These are phyloP conservation scores for Aspergillus tubingensis DNA, from an alignment of 2,329 filamentous ascomycete species.

Conservation along the genomic window DNA sequence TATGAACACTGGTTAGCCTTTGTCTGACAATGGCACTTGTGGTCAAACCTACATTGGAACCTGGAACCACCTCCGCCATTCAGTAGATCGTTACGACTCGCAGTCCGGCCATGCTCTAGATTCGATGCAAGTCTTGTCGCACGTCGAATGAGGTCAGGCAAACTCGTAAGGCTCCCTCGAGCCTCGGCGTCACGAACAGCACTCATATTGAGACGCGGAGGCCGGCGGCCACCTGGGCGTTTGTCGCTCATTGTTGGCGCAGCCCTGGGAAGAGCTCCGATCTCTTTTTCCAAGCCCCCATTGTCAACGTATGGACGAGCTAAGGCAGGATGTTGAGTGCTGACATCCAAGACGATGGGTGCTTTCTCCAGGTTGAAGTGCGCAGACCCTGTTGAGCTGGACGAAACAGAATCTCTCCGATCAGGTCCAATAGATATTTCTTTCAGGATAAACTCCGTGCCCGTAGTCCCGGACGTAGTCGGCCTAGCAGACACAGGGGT, in stretches of 20 bases:
- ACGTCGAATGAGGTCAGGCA: constrained; percentile 85
- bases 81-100: constrained; percentile 57
- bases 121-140: constrained; percentile 85
- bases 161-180: constrained; percentile 84
- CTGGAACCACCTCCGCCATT: constrained; percentile 33
- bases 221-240: constrained; percentile 47
- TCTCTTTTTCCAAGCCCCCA: constrained; percentile 27
- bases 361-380: constrained; percentile 38
- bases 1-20: constrained; percentile 4
- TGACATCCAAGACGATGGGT: constrained; percentile 28
- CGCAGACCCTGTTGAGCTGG: constrained; percentile 17
- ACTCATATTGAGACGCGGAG: constrained; percentile 78
- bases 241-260: constrained; percentile 44
- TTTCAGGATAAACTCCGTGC: constrained; percentile 16
- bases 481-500: constrained; percentile 8
- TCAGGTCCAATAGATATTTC: constrained; percentile 13
- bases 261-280: constrained; percentile 28
- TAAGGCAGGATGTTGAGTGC: constrained; percentile 9
- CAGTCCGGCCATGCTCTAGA: constrained; percentile 77
- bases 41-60: constrained; percentile 20
- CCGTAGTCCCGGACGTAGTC: neutral
- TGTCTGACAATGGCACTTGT: neutral
- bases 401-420: constrained; percentile 26
- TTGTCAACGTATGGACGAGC: constrained; percentile 16
- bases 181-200: constrained; percentile 78